Evolutionary conservation across 768 basidiomycete genomes (phyloP).

Genomic region (Leccinum arenicola): DNA sequence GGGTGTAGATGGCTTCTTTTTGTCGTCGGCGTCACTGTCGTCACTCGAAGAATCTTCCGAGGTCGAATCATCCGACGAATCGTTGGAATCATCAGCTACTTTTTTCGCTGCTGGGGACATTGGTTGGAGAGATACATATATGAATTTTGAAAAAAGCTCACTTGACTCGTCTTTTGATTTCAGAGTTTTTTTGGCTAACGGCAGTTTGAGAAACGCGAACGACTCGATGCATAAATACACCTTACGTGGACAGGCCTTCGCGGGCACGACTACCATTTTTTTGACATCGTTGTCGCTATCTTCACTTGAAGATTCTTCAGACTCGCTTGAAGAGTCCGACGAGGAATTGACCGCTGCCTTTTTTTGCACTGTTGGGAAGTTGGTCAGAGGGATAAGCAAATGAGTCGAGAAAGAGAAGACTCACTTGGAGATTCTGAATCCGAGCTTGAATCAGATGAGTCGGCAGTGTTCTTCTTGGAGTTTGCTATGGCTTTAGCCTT

Average conservation of each 20-base stretch:
- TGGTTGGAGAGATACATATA: neutral
- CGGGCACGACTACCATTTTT: neutral
- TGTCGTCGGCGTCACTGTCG: neutral
- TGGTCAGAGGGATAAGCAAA: neutral
- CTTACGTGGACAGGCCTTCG: neutral
- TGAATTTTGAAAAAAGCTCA: neutral
- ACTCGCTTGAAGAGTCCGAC: neutral
- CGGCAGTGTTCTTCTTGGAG: slow-evolving; percentile 6
- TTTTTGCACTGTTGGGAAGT: slow-evolving; percentile 8
- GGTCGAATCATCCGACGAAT: slow-evolving; percentile 7
- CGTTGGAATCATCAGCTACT: neutral
- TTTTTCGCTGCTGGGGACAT: slow-evolving; percentile 5
- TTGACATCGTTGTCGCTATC: neutral
- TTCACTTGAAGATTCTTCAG: neutral
- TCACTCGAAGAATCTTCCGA: slow-evolving; percentile 16
- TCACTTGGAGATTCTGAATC: neutral
- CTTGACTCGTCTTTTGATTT: neutral
- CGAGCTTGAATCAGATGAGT: neutral
- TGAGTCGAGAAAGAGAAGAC: neutral
- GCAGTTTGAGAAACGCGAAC: neutral
- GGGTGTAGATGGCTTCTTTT: slow-evolving; percentile 17
- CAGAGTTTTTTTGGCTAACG: neutral
- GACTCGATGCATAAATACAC: neutral
- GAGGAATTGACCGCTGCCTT: neutral
- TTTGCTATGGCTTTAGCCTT: slow-evolving; percentile 34